Evolutionary conservation across 768 basidiomycete genomes (phyloP), one percentile per base, ranked within the genome.

Genomic region (Boletus rubescentipes): DNA sequence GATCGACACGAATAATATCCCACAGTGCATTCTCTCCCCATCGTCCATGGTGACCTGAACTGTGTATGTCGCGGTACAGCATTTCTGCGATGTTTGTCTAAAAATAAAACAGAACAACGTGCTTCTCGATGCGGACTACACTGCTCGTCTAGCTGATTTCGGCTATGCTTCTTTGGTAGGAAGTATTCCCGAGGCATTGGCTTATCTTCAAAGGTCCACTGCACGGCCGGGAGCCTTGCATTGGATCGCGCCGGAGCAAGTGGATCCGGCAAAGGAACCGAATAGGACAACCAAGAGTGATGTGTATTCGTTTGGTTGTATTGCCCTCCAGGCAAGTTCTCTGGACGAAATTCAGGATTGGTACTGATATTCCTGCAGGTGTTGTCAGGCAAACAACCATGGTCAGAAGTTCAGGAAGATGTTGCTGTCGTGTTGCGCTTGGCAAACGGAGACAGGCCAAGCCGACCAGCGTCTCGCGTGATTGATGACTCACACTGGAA

Each of bases 71-170:
- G 21, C 1, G 1, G 5, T 23, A 18, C 26, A 14, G 15, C 7
- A 30, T 12, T 9, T 14, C 3, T 1, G 2, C 20, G 15, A 1
- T 37, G 1, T 29, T 46, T 11, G 1, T 9, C 51, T 52, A 23
- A 54, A 2, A 0, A 4, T 15, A 1, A 1, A 20, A 46, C 21
- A 67, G 66, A 63, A 54, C 2, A 65, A 68, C 4, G 50, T 67
- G 3, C 55, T 68, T 21, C 18, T 66, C 4, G 59, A 60, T 8
- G 49, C 30, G 20, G 38, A 54, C 2, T 58, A 71, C 21, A 70
- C 67, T 23, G 78, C 72, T 0, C 67, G 71, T n/a, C 57, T 80
- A 2, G 69, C 71, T 35, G 79, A 79, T 53, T 80, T 80, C 38
- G 79, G 79, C 1, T 54, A 62, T 37, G 68, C 71, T 21, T 75